phyloP scores from a whole-genome alignment of 2,329 filamentous ascomycete species.

The Fusarium verrucosum region DNA sequence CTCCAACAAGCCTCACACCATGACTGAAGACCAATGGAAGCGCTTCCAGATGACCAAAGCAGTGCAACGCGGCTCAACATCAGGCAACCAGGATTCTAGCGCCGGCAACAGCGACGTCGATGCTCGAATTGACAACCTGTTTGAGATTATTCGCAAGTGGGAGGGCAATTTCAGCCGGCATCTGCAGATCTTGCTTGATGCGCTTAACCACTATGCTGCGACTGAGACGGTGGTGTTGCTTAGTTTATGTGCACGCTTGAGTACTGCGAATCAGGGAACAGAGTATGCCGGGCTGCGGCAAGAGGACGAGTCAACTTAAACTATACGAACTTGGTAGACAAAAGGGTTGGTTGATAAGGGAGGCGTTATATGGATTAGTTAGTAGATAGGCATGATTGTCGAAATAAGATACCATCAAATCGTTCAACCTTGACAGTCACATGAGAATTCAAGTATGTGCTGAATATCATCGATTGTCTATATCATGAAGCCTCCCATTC shows the following conservation, averaged over 20 bases:
- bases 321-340: background rate
- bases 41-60: conserved; percentile 62
- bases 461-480: conserved; percentile 28
- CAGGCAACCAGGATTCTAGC: conserved; percentile 47
- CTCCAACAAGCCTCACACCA: conserved; percentile 65
- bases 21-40: conserved; percentile 69
- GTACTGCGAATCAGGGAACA: conserved; percentile 81
- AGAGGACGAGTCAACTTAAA: conserved; percentile 61
- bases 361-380: conserved; percentile 38
- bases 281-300: conserved; percentile 68
- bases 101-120: conserved; percentile 49
- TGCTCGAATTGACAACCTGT: conserved; percentile 75
- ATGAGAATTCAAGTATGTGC: background rate
- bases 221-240: conserved; percentile 96
- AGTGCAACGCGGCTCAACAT: conserved; percentile 51
- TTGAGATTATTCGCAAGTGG: conserved; percentile 89
- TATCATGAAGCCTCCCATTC: conserved; percentile 10
- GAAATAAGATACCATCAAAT: conserved; percentile 42
- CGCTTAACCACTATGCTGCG: conserved; percentile 94
- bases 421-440: conserved; percentile 17
- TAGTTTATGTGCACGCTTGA: conserved; percentile 84
- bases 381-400: conserved; percentile 29
- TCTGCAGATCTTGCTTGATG: conserved; percentile 91
- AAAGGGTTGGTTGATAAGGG: conserved; percentile 1
- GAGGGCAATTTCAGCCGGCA: conserved; percentile 93